Evolutionary conservation across 2,329 filamentous ascomycete genomes (phyloP), one percentile per base, ranked within the genome.

Genomic region (Penicillium sp.): DNA sequence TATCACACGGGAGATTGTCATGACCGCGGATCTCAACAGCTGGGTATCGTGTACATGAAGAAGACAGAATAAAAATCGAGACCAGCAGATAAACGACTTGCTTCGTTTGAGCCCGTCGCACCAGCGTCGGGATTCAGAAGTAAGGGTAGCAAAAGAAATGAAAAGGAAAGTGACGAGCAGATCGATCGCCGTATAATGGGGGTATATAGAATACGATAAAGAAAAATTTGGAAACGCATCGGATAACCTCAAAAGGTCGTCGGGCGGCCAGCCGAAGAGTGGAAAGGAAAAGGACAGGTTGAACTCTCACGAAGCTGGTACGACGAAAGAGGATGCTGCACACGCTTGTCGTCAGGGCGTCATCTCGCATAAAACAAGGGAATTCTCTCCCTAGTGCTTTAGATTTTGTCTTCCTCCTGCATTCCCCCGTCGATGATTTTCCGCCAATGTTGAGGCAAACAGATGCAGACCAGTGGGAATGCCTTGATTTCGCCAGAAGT

Each of bases 401-500:
- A 64, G 50, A 57, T 52, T 55, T 65, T 62, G 33, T 65, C 65
- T 46, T 61, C 65, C 53, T 65, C 60, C 26, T 45, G 46, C 18
- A 60, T 33, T 51, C 96, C 92, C 53, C 91, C 90, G 59, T 97
- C 93, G 63, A 97, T 95, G 2, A 93, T 97, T 76, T 94, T 96
- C 67, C 87, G 85, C 93, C 93, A 99, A 72, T 96, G 92, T 67
- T 96, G 89, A 24, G 93, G 94, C 29, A 96, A 78, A 73, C 94
- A 97, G 39, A 97, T 90, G 68, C 93, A 99, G 45, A 99, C 93
- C 58, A 99, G 81, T 24, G 94, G 94, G 80, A 97, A 97, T 29
- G 94, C 94, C 74, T 97, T 97, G 77, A 97, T 94, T 70, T 97
- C 93, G 54, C 90, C 90, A 51, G 81, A 79, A 10, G 80, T 81